Evolutionary conservation across 108 stramenopile genomes (phyloP), one percentile per base, ranked within the genome.

Genomic region (Cyclostephanos tholiformis): DNA sequence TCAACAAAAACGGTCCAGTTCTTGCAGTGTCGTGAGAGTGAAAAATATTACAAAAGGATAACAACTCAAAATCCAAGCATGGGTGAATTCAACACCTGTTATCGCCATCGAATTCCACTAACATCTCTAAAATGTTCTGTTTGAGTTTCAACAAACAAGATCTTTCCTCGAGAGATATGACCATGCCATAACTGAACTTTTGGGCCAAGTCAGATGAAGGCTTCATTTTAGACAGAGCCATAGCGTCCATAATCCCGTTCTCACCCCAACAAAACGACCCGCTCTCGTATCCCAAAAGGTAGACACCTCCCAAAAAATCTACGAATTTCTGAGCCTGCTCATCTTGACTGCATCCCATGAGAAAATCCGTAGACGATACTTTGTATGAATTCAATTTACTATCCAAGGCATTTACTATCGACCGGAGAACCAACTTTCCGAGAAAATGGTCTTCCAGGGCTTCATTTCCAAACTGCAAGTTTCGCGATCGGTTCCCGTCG

Each of bases 381-480:
- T 71, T 78, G 72, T 73, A 70, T 13, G 29, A 51, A 43, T 49
- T 62, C 20, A 67, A 30, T 70, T 88, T 85, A 61, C 44, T 26
- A 19, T 74, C 52, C 35, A 88, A 74, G 25, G 82, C 82, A 23
- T 71, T 64, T 20, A 85, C 65, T 25, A 94, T 66, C 6, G 87
- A 56, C 26, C 76, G 58, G 17, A 86, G 82, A 12, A 88, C 90
- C 17, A 94, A 75, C 17, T 86, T 82, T 1, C 92, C 90, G 43
- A 91, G 77, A 75, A 87, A 94, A 53, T 71, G 86, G 76, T 94
- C 90, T 39, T 82, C 76, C 14, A 82, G 58, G 7, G 74, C 71
- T 55, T 82, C 82, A 1, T 64, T 23, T 30, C 41, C 44, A 0
- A 75, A 46, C 0, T 71, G 58, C 43, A 73, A 27, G 55, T 16